Evolutionary conservation across 768 basidiomycete genomes (phyloP).

Genomic region (Tricholoma sp.): DNA sequence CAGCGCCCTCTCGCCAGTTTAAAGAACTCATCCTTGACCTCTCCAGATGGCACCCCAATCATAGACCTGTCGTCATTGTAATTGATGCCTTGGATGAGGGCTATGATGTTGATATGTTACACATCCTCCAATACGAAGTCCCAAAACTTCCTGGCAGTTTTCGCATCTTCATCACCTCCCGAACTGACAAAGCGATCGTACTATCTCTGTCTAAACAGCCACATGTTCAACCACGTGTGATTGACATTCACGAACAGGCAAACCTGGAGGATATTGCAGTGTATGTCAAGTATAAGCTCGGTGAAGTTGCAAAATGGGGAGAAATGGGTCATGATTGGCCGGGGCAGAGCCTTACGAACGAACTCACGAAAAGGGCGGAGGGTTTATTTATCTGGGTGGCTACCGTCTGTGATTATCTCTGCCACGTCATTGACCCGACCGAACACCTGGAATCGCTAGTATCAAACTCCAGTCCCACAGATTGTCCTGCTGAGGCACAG

Average conservation of each 20-base stretch:
- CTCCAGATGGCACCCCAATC: background rate
- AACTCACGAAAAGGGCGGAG: background rate
- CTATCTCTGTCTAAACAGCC: background rate
- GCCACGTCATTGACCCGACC: background rate
- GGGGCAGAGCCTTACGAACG: background rate
- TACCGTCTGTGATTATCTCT: background rate
- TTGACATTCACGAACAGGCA: background rate
- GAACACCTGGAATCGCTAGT: background rate
- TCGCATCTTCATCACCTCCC: background rate
- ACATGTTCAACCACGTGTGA: background rate
- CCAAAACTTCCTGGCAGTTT: background rate
- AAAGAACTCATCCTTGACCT: background rate
- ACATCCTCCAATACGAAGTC: background rate
- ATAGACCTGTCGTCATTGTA: background rate
- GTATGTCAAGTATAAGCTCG: background rate
- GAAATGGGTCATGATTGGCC: background rate
- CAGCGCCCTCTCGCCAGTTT: background rate
- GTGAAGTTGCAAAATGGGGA: background rate
- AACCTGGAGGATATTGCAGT: background rate
- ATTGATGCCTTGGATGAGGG: background rate
- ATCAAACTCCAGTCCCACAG: background rate
- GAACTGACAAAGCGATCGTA: background rate
- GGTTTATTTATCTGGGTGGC: background rate
- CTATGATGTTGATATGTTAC: background rate
- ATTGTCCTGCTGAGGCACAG: background rate